Evolutionary conservation across 1,139 yeast species (phyloP), one percentile per base, ranked within the genome.

Genomic region (Pichia sp.): DNA sequence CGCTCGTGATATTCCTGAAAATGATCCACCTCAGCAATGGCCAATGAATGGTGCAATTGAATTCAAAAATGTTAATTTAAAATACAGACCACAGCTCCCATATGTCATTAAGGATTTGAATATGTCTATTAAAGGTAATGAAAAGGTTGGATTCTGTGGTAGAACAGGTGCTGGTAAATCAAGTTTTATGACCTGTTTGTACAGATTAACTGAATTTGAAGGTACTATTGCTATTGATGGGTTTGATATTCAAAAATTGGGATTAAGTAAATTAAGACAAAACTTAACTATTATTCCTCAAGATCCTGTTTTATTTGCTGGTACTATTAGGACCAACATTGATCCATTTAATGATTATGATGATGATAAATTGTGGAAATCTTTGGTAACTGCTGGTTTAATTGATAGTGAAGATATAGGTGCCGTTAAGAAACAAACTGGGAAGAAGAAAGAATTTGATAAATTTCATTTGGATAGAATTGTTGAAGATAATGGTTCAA

Each of bases 11-110:
- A 75, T 70, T 40, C 65, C 73, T 1, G 84, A 73, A 35, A 65
- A 68, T 3, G 61, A 70, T 5, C 66, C 69, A 6, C 68, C 70
- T 4, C 3, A n/a, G 7, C 51, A 57, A 11, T 82, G 91, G 89
- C 91, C 89, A 5, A 53, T 60, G 11, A 45, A 60, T 0, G 89
- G 88, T 31, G 65, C 60, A 19, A 74, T 87, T 41, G 62, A 56
- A 15, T 83, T 86, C 56, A 60, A 70, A 1, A 54, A 80, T 49
- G 87, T 74, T 7, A 62, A 70, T 16, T 65, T 88, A 70, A 70
- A 80, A 13, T 88, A 88, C 60, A 76, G 95, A 56, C 81, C 79
- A 1, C 85, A 78, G 2, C 67, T 87, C 41, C 95, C 96, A 1
- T 64, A 73, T 26, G 94, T 84, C 5, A 65, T 88, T 56, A 78